Conservation (phyloP, 495 filamentous ascomycete species). For the Trichodelitschia bisporula region DNA sequence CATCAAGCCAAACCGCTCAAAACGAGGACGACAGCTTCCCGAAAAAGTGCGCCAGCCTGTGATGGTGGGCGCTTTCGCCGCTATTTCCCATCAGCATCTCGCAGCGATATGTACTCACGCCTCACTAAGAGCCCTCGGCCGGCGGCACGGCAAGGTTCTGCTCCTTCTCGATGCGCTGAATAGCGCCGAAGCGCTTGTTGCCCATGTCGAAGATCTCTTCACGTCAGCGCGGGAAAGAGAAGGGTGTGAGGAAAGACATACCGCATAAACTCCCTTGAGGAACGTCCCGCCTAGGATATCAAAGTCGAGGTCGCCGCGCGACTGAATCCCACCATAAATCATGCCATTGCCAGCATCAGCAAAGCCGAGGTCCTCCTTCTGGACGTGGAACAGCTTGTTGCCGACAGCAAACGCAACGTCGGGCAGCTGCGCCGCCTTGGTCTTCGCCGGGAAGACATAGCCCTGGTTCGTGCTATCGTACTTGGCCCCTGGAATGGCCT, state of each 20-base stretch:
- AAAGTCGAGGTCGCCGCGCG: conserved; percentile 35
- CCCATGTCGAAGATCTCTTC: conserved; percentile 52
- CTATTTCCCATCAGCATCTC: no score
- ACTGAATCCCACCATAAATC: conserved; percentile 56
- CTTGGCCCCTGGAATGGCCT: conserved; percentile 37
- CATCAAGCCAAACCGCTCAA: no score
- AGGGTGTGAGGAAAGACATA: conserved; percentile 17
- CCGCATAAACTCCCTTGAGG: conserved; percentile 51
- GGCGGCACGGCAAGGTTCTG: conserved; percentile 20
- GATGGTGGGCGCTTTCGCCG: no score
- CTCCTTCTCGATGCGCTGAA: conserved; percentile 32
- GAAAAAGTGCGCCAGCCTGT: no score
- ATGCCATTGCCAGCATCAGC: conserved; percentile 30
- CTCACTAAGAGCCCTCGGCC: no score
- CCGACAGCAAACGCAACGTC: conserved; percentile 45
- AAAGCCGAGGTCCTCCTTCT: conserved; percentile 49
- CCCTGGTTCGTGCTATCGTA: conserved; percentile 43
- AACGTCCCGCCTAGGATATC: conserved; percentile 57
- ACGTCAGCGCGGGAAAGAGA: background rate
- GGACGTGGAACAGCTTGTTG: conserved; percentile 34
- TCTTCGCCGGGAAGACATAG: conserved; percentile 35
- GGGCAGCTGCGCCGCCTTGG: conserved; percentile 33
- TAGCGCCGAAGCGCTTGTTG: conserved; percentile 41
- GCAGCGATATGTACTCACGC: no score
- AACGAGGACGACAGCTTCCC: no score